phyloP scores from a whole-genome alignment of 2,329 filamentous ascomycete species.

The Colletotrichum cereale region DNA sequence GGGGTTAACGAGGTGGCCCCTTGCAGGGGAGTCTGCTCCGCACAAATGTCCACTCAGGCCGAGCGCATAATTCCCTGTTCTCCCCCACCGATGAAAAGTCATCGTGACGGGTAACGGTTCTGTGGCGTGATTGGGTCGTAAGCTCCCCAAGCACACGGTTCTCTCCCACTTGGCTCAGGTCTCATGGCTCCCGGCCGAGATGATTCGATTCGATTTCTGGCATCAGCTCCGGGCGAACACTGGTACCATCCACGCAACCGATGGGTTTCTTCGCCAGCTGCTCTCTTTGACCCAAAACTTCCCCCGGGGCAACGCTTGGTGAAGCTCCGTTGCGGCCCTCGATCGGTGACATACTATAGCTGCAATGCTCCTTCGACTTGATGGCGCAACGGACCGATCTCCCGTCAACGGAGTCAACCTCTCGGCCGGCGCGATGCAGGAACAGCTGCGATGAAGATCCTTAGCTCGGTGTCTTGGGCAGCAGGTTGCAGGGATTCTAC shows the following conservation, averaged over 20 bases:
- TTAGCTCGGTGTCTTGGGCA: too few species aligned
- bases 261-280: neutral
- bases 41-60: neutral
- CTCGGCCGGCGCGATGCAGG: neutral
- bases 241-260: neutral
- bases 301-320: neutral
- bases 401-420: neutral
- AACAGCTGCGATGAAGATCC: neutral
- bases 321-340: neutral
- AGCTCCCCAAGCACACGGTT: neutral
- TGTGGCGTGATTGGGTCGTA: neutral
- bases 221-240: neutral
- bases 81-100: constrained; percentile 2
- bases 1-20: constrained; percentile 7
- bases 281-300: neutral
- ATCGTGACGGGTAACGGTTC: neutral
- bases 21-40: neutral
- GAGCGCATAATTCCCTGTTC: neutral
- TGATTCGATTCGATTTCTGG: neutral
- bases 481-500: neutral
- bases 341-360: too few species aligned
- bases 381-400: neutral
- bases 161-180: neutral
- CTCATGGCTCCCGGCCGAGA: neutral
- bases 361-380: neutral